Evolutionary conservation across 371 early-diverging fungal genomes (phyloP).

Genomic region (Mortierella sp.): DNA sequence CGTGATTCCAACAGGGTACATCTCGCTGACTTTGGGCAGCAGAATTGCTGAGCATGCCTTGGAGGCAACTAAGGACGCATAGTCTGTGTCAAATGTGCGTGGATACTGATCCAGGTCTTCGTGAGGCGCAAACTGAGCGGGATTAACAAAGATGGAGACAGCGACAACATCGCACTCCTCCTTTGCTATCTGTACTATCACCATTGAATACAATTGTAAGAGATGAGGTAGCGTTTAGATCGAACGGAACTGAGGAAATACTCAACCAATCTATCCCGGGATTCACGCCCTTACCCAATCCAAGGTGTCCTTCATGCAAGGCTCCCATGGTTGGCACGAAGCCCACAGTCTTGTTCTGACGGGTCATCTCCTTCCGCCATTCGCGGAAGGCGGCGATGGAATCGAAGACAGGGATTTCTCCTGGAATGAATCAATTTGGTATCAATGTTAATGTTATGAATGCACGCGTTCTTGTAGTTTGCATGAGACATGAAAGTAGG

Average conservation of each 20-base stretch:
- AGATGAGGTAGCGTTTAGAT: not conserved
- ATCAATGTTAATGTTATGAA: not conserved
- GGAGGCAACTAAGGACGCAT: conserved; percentile 67
- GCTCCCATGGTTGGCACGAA: conserved; percentile 95
- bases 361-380: conserved; percentile 71
- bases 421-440: not conserved
- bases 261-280: not conserved
- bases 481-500: not conserved
- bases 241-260: not conserved
- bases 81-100: conserved; percentile 84
- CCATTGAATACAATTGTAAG: not conserved
- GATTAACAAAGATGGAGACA: conserved; percentile 95
- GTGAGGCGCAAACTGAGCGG: conserved; percentile 96
- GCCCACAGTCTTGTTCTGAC: conserved; percentile 69
- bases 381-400: conserved; percentile 71
- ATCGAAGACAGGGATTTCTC: conserved; percentile 71
- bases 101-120: conserved; percentile 96
- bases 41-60: conserved; percentile 74
- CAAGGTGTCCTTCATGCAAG: conserved; percentile 90
- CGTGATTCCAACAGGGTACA: conserved; percentile 94
- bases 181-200: conserved; percentile 70
- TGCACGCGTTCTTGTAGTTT: not conserved
- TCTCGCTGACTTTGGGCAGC: conserved; percentile 85
- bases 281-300: conserved; percentile 65
- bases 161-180: conserved; percentile 78